Conservation (phyloP, 2,329 filamentous ascomycete genomes). For the Chrysoporthe deuterocubensis region DNA sequence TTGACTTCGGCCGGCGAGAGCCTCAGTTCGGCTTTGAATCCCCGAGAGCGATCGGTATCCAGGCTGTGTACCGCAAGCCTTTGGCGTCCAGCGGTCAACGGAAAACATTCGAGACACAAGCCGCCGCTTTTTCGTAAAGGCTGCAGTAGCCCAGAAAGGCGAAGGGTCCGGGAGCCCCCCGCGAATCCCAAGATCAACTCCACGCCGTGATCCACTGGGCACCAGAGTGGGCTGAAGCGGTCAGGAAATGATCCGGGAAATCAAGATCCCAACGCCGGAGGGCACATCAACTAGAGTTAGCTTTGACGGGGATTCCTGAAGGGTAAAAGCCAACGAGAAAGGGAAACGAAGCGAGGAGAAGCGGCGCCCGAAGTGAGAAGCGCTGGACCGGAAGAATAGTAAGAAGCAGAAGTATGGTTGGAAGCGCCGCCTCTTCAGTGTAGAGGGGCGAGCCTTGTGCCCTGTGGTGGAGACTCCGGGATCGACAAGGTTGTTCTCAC, state of each 20-base stretch:
- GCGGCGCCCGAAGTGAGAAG: background rate
- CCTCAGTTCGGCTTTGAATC: background rate
- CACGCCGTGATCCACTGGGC: constrained; percentile 24
- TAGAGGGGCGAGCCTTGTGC: background rate
- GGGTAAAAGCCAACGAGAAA: background rate
- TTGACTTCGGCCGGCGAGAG: background rate
- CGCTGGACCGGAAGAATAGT: background rate
- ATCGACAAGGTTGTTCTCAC: constrained; percentile 24
- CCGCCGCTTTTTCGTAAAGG: background rate
- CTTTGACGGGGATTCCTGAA: background rate
- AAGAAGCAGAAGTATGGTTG: background rate
- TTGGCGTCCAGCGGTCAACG: constrained; percentile 11
- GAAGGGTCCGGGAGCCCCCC: constrained; percentile 7
- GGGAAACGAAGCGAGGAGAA: background rate
- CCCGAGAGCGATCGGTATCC: background rate
- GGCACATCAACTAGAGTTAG: background rate
- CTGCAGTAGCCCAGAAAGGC: constrained; percentile 12
- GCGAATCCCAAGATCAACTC: constrained; percentile 19
- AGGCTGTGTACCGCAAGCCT: background rate
- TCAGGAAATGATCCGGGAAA: constrained; percentile 22
- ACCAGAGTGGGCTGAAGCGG: constrained; percentile 22
- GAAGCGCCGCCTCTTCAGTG: background rate
- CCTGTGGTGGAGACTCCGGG: constrained; percentile 15
- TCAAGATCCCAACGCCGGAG: background rate
- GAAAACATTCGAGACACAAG: background rate